Evolutionary conservation across 2,329 filamentous ascomycete species (phyloP).

Genomic region (Fusarium compactum): DNA sequence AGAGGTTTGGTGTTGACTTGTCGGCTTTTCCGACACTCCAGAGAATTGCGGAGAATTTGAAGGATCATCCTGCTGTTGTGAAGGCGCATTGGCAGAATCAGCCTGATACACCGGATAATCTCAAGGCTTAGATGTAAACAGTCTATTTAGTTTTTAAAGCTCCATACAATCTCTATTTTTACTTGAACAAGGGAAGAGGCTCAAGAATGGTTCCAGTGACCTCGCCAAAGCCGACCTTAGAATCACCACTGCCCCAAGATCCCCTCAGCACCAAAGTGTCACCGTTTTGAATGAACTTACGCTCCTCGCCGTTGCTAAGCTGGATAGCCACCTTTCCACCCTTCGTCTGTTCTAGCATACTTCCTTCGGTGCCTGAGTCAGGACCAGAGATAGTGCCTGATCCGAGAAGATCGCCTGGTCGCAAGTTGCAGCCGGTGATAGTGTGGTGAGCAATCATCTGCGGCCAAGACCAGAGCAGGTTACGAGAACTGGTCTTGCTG

Average conservation of each 20-base stretch:
- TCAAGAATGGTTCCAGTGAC: conserved; percentile 71
- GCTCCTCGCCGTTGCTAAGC: conserved; percentile 70
- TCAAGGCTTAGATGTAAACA: conserved; percentile 29
- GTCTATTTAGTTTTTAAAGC: neutral
- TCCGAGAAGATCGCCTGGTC: conserved; percentile 79
- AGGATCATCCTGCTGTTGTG: conserved; percentile 62
- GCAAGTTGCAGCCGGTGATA: conserved; percentile 79
- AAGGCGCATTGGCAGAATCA: conserved; percentile 67
- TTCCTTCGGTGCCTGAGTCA: conserved; percentile 72
- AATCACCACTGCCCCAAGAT: conserved; percentile 72
- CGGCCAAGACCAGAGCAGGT: conserved; percentile 81
- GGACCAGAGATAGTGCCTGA: conserved; percentile 80
- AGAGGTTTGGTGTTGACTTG: conserved; percentile 67
- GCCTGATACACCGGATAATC: conserved; percentile 58
- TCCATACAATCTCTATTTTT: neutral
- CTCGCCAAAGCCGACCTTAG: conserved; percentile 81
- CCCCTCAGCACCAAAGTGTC: conserved; percentile 70
- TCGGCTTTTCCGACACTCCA: conserved; percentile 60
- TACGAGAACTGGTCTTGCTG: conserved; percentile 47
- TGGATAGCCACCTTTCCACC: conserved; percentile 74
- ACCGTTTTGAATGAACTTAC: conserved; percentile 41
- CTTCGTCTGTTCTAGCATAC: conserved; percentile 77
- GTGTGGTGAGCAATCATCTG: conserved; percentile 89
- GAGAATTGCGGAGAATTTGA: conserved; percentile 60
- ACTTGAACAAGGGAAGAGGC: conserved; percentile 50